Evolutionary conservation across 2,329 filamentous ascomycete species (phyloP).

Genomic region (Thermoascus crustaceus): DNA sequence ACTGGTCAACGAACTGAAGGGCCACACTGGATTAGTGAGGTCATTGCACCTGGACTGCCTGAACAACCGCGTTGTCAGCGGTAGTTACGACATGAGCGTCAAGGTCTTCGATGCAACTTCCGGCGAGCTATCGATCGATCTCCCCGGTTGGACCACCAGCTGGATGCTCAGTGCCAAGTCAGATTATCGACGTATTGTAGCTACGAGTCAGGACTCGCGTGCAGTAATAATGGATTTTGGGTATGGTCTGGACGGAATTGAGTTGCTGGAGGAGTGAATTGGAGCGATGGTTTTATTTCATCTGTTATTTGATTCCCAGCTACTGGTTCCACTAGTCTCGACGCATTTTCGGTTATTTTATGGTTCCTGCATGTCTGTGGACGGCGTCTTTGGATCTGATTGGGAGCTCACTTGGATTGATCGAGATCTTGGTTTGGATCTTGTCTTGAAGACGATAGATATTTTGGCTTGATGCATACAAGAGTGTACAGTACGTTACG

Average conservation of each 20-base stretch:
- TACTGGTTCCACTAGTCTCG: slow-evolving; percentile 10
- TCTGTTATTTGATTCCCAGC: slow-evolving; percentile 6
- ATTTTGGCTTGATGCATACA: slow-evolving; percentile 6
- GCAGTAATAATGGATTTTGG: slow-evolving; percentile 93
- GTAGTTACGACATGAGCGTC: slow-evolving; percentile 90
- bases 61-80: slow-evolving; percentile 79
- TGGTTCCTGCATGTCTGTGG: slow-evolving; percentile 22
- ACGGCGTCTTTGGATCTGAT: no score
- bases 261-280: slow-evolving; percentile 39
- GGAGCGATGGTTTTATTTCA: slow-evolving; percentile 6
- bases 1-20: slow-evolving; percentile 69
- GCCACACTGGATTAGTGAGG: slow-evolving; percentile 78
- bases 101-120: slow-evolving; percentile 86
- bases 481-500: neutral
- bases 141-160: slow-evolving; percentile 90
- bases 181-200: slow-evolving; percentile 89
- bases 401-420: no score
- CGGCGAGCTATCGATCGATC: slow-evolving; percentile 69
- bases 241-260: slow-evolving; percentile 46
- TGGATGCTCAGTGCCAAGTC: slow-evolving; percentile 97
- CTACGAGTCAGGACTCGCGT: slow-evolving; percentile 87
- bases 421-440: no score
- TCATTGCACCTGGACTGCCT: slow-evolving; percentile 84
- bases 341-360: slow-evolving; percentile 4
- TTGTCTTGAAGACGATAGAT: no score